Conservation (phyloP, 2,329 filamentous ascomycete genomes). For the Aspergillus eucalypticola region DNA sequence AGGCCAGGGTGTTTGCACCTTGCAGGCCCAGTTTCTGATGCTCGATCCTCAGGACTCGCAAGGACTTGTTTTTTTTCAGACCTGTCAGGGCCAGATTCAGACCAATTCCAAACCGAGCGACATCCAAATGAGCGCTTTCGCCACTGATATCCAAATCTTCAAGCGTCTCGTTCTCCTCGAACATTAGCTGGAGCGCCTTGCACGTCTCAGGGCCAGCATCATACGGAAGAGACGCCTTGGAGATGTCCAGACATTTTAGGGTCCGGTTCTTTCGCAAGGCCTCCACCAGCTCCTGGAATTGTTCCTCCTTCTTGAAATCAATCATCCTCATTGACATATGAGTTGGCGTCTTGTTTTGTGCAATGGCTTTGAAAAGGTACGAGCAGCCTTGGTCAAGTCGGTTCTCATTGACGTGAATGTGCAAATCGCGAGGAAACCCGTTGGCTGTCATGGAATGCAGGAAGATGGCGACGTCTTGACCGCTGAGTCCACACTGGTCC, state of each 20-base stretch:
- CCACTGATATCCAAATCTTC: conserved; percentile 70
- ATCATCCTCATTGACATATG: conserved; percentile 67
- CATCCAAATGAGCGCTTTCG: conserved; percentile 70
- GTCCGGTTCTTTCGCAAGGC: conserved; percentile 64
- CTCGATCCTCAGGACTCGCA: conserved; percentile 65
- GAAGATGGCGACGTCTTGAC: conserved; percentile 64
- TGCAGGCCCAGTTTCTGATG: conserved; percentile 69
- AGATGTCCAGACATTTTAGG: conserved; percentile 66
- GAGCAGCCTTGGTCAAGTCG: conserved; percentile 47
- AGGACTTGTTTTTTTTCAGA: conserved; percentile 62
- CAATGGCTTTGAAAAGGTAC: conserved; percentile 46
- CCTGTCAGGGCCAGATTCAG: conserved; percentile 67
- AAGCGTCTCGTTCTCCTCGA: conserved; percentile 66
- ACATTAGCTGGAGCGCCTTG: conserved; percentile 62
- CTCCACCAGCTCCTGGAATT: conserved; percentile 64
- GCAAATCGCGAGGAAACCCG: conserved; percentile 57
- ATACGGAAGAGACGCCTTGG: conserved; percentile 67
- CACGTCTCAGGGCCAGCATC: conserved; percentile 69
- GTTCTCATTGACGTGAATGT: conserved; percentile 68
- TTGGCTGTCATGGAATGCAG: conserved; percentile 62
- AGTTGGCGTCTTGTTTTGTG: conserved; percentile 59
- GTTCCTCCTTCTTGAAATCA: conserved; percentile 65
- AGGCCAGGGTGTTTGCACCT: conserved; percentile 68
- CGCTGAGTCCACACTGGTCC: conserved; percentile 67
- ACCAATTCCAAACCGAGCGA: conserved; percentile 67